These are phyloP conservation scores for Amanita brunnescens DNA, from an alignment of 768 basidiomycete species.

Conservation along the genomic window DNA sequence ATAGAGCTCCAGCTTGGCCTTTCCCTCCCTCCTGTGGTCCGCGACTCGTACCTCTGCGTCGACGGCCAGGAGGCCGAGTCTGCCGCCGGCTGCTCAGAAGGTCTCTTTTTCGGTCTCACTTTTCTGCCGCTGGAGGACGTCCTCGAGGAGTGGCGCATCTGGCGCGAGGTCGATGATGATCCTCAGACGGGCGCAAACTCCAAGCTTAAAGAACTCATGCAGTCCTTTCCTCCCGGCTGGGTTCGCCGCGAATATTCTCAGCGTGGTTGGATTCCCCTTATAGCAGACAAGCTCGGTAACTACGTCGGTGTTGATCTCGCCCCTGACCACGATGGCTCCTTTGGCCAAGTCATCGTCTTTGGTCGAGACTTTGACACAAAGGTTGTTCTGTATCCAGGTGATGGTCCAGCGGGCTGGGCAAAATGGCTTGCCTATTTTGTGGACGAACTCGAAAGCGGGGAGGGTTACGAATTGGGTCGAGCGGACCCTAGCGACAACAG, in stretches of 20 bases:
- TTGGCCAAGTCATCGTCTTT: slow-evolving; percentile 95
- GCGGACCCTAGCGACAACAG: slow-evolving; percentile 58
- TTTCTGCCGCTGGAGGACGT: slow-evolving; percentile 89
- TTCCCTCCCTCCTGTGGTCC: slow-evolving; percentile 74
- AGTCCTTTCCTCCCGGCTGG: slow-evolving; percentile 84
- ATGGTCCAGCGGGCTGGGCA: slow-evolving; percentile 90
- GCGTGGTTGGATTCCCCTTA: slow-evolving; percentile 93
- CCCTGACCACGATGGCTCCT: slow-evolving; percentile 64
- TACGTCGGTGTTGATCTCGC: slow-evolving; percentile 95
- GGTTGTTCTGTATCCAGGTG: slow-evolving; percentile 89
- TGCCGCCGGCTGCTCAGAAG: slow-evolving; percentile 78
- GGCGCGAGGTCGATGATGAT: slow-evolving; percentile 90
- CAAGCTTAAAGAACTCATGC: slow-evolving; percentile 67
- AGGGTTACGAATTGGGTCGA: slow-evolving; percentile 74
- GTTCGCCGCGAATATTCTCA: slow-evolving; percentile 85
- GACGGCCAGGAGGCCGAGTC: slow-evolving; percentile 95
- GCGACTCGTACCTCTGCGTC: slow-evolving; percentile 80
- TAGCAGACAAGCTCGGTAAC: slow-evolving; percentile 91
- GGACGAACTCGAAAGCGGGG: slow-evolving; percentile 87
- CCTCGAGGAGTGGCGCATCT: slow-evolving; percentile 92
- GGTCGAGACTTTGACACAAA: slow-evolving; percentile 99
- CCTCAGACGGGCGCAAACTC: slow-evolving; percentile 77
- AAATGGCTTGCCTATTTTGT: slow-evolving; percentile 87
- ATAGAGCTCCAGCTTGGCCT: slow-evolving; percentile 83
- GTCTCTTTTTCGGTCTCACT: slow-evolving; percentile 93